Conservation (phyloP, 768 basidiomycete species). For the Galerina marginata region DNA sequence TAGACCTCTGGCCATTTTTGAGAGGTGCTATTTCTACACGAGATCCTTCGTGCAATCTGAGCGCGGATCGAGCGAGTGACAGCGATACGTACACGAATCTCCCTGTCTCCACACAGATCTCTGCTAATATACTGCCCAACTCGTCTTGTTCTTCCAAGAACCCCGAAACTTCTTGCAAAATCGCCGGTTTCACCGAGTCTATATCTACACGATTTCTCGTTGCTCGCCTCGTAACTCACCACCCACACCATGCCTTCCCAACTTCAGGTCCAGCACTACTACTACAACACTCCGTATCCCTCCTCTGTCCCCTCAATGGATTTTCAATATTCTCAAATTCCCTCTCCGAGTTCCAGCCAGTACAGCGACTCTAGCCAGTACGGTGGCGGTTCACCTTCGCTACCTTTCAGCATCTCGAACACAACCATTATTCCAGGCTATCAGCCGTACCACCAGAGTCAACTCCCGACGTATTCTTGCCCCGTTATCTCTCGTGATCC, state of each 20-base stretch:
- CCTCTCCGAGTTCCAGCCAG: slow-evolving; percentile 12
- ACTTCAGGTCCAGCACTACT: neutral
- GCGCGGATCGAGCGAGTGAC: slow-evolving; percentile 27
- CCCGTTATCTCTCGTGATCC: neutral
- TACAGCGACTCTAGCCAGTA: slow-evolving; percentile 12
- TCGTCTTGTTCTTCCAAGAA: slow-evolving; percentile 15
- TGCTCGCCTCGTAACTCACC: neutral
- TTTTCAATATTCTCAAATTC: neutral
- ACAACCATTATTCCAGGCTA: neutral
- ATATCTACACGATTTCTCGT: neutral
- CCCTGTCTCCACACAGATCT: slow-evolving; percentile 15
- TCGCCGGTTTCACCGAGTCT: slow-evolving; percentile 19
- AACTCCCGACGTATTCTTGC: neutral
- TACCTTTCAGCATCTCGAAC: neutral
- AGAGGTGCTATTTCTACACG: neutral
- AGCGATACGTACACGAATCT: slow-evolving; percentile 22
- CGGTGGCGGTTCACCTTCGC: neutral
- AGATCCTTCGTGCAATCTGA: slow-evolving; percentile 22
- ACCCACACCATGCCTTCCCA: neutral
- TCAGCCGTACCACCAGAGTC: neutral
- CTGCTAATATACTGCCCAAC: slow-evolving; percentile 15
- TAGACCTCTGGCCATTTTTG: neutral
- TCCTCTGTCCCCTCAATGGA: neutral
- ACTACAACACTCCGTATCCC: slow-evolving; percentile 13
- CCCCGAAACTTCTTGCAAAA: slow-evolving; percentile 11